Base-by-base conservation (phyloP, 495 filamentous ascomycete species). In the Penicillium simplicissimum region DNA sequence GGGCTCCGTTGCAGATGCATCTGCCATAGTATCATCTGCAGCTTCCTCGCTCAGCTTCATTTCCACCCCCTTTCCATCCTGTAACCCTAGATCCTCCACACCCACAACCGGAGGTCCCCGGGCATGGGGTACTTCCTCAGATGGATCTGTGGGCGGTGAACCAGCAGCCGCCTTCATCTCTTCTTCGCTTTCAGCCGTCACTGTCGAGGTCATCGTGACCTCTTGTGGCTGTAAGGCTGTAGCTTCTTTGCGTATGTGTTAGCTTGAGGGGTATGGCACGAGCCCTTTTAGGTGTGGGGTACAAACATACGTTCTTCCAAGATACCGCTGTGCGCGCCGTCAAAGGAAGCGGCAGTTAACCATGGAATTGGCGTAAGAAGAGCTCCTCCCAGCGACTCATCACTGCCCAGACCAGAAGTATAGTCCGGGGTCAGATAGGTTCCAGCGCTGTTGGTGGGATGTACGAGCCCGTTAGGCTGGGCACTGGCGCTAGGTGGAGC, bases 321-420 rank as follows among this genome's bases (percentile, higher is more conserved):
- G 35, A 55, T 55, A 23, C 55, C 67, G 14, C 52, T 60, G 19
- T 65, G 57, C 8, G 68, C 76, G n/a, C 64, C 70, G 6, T 70
- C 69, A 37, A 68, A 69, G 8, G 76, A 75, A 56, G 72, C 59
- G 67, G 76, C 76, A 17, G 64, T 78, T 8, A 97, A 76, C 95
- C 95, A 98, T 0, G 93, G 90, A 48, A 98, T 98, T 0, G 94
- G 94, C 0, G 95, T 97, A 25, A 98, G 81, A 37, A 97, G 82
- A 0, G 96, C 95, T 10, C 95, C 95, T 40, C 95, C 94, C 8
- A 98, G 79, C 17, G 86, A 90, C 67, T 98, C 95, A 71, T 97
- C 93, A 55, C 88, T 89, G 0, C 91, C 93, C 6, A 92, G 74
- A 8, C 72, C 66, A 54, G 72, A 59, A 49, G 76, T 70, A 31